Conservation (phyloP, 2,329 filamentous ascomycete genomes). For the Lecanicillium sp. region DNA sequence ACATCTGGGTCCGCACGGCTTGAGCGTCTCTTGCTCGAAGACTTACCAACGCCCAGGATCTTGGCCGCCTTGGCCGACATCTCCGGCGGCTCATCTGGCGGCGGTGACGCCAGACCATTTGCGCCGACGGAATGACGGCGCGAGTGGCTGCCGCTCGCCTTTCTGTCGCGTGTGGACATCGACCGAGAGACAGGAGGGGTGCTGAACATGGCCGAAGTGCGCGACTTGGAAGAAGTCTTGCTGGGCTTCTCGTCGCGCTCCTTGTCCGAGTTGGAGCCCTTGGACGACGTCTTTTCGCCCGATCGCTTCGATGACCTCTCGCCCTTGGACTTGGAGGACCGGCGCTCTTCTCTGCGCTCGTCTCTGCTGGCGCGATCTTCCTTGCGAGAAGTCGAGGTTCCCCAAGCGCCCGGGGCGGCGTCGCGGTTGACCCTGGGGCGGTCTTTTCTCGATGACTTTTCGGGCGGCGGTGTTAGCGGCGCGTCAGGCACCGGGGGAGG, state of each 20-base stretch:
- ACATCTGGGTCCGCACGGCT: slow-evolving; percentile 45
- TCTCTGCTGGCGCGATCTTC: slow-evolving; percentile 8
- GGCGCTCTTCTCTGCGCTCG: slow-evolving; percentile 42
- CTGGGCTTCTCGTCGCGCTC: slow-evolving; percentile 56
- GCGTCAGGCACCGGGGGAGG: slow-evolving; percentile 40
- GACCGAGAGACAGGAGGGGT: slow-evolving; percentile 62
- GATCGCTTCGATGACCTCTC: slow-evolving; percentile 54
- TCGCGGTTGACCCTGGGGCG: slow-evolving; percentile 71
- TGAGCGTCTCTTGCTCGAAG: slow-evolving; percentile 35
- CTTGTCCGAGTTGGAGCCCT: slow-evolving; percentile 64
- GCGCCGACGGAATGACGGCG: slow-evolving; percentile 64
- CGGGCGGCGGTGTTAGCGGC: slow-evolving; percentile 46
- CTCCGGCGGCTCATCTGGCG: slow-evolving; percentile 60
- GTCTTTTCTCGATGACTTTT: slow-evolving; percentile 64
- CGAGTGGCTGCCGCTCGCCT: slow-evolving; percentile 50
- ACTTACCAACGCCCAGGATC: slow-evolving; percentile 56
- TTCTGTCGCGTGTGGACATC: slow-evolving; percentile 61
- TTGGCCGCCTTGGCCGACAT: slow-evolving; percentile 73
- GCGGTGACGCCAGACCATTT: slow-evolving; percentile 62
- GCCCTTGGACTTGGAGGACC: slow-evolving; percentile 56
- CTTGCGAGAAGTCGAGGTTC: slow-evolving; percentile 40
- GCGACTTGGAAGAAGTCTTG: slow-evolving; percentile 56
- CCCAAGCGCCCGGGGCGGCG: slow-evolving; percentile 63
- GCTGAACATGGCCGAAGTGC: slow-evolving; percentile 59
- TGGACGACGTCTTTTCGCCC: slow-evolving; percentile 56